Conservation (phyloP, 768 basidiomycete species). For the Boletus sp. region DNA sequence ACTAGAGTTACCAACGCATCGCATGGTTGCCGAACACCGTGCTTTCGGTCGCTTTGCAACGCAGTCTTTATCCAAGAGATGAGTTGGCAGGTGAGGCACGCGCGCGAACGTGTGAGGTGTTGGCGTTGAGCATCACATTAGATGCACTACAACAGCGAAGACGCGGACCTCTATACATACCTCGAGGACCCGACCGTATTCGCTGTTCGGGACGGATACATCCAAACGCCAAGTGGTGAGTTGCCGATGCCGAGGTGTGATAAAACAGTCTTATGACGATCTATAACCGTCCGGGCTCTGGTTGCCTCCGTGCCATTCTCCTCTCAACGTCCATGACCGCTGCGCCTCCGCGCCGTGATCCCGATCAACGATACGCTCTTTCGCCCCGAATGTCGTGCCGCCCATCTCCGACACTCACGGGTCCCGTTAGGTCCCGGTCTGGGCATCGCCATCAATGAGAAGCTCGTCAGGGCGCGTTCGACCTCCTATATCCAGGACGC, state of each 20-base stretch:
- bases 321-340: background rate
- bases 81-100: constrained; percentile 50
- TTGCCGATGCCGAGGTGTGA: background rate
- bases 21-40: background rate
- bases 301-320: background rate
- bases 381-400: background rate
- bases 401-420: constrained; percentile 1
- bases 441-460: constrained; percentile 62
- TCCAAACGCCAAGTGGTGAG: constrained; percentile 43
- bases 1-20: background rate
- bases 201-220: constrained; percentile 49
- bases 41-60: constrained; percentile 10
- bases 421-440: constrained; percentile 48
- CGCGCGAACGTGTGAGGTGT: background rate
- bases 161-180: constrained; percentile 64
- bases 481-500: constrained; percentile 12
- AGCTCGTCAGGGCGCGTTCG: constrained; percentile 40
- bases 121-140: constrained; percentile 17
- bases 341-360: background rate
- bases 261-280: background rate
- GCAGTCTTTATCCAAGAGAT: constrained; percentile 61
- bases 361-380: background rate
- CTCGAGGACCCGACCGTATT: constrained; percentile 52
- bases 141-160: constrained; percentile 63
- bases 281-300: background rate